Evolutionary conservation across 192 early-diverging fungal genomes (phyloP).

Genomic region (Podila epigama): DNA sequence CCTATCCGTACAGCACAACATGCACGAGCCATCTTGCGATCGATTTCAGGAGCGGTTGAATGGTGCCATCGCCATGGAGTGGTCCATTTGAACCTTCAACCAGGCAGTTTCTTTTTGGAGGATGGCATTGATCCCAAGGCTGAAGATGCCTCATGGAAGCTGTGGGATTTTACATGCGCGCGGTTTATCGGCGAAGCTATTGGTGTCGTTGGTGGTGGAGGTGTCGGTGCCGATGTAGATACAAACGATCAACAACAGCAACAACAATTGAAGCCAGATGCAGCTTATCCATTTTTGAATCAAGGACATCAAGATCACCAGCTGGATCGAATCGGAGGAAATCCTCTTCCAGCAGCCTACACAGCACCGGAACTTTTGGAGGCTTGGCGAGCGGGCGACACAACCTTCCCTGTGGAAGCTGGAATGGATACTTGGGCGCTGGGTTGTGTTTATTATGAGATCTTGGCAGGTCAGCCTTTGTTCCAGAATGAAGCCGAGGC

Average conservation of each 20-base stretch:
- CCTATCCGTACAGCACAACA: conserved; percentile 32
- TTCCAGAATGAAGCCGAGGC: conserved; percentile 34
- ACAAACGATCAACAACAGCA: background rate
- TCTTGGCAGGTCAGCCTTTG: conserved; percentile 23
- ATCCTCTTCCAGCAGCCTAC: conserved; percentile 36
- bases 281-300: conserved; percentile 19
- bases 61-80: conserved; percentile 47
- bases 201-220: conserved; percentile 35
- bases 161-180: conserved; percentile 48
- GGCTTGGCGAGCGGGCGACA: conserved; percentile 37
- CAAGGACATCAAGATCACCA: conserved; percentile 22
- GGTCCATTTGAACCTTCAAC: conserved; percentile 43
- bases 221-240: background rate
- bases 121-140: conserved; percentile 34
- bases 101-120: conserved; percentile 44
- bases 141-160: conserved; percentile 42
- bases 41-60: conserved; percentile 36
- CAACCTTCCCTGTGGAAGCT: conserved; percentile 37
- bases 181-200: conserved; percentile 42
- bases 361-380: conserved; percentile 41
- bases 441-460: conserved; percentile 45
- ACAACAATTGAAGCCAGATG: conserved; percentile 3
- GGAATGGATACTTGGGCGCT: conserved; percentile 42
- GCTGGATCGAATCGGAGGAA: conserved; percentile 29
- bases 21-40: conserved; percentile 23